Base-by-base conservation (phyloP, 164 flowering plant genomes). In the Annona squamosa region DNA sequence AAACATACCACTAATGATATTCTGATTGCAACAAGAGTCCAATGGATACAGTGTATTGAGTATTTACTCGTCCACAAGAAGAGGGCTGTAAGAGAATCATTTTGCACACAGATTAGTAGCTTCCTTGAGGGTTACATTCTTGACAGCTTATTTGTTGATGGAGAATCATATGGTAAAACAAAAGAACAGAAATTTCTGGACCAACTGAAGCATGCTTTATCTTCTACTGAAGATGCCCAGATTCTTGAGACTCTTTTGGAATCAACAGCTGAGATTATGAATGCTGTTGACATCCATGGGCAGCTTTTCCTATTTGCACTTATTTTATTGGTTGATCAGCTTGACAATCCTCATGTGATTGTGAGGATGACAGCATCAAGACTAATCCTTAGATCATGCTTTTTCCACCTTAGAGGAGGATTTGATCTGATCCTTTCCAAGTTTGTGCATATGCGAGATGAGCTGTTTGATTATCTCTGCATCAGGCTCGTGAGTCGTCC, bases 301-400 rank as follows among this genome's bases (percentile, higher is more conserved):
- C 87, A 87, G 68, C 72, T 88, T 67, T 96, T 93, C 85, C 77
- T 90, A 76, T 81, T 81, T 63, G 86, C 93, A 43, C 89, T 96
- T 67, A 77, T 90, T 69, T 76, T 93, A 75, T 79, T 96, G 86
- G 89, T 96, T 79, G 93, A 90, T 79, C 97, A 93, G 81, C 95
- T 96, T 74, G 99, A 93, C 78, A 88, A 82, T 84, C 83, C 83
- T 48, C 86, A 86, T 79, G 52, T 88, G 78, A 82, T 85, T 0
- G 91, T 93, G 78, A 87, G 95, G 82, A 81, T 87, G 75, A 82
- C 79, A 73, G 92, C 94, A 17, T 86, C 99, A 65, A 87, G 84
- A 72, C 79, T 89, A 71, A 91, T 96, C 72, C 82, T 80, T 13
- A 85, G 79, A 71, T 85, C 97, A 62, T 92, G 98, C 75, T 72